Conservation (phyloP, 2,329 filamentous ascomycete species). For the Xylaria sp. region DNA sequence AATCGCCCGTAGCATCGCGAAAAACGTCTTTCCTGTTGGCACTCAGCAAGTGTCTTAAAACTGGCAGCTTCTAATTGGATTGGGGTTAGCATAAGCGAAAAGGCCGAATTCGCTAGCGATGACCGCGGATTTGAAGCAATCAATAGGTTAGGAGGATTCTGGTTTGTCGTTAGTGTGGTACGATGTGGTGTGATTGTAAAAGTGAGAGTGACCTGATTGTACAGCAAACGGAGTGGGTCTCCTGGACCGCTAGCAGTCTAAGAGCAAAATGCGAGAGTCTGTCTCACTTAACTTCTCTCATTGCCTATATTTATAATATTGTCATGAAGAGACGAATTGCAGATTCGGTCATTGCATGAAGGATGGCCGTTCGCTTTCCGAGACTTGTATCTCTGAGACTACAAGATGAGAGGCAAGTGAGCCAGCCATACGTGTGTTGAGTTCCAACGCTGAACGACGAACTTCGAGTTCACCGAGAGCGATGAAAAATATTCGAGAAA, state of each 20-base stretch:
- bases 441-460: background rate
- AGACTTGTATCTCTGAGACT: background rate
- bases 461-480: background rate
- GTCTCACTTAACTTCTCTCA: background rate
- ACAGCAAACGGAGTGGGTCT: conserved; percentile 27
- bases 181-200: conserved; percentile 36
- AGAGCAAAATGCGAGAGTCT: background rate
- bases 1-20: conserved; percentile 23
- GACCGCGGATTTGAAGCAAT: background rate
- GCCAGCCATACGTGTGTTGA: background rate
- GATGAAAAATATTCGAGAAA: background rate
- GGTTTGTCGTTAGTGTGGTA: conserved; percentile 38
- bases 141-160: conserved; percentile 28
- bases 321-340: conserved; percentile 2
- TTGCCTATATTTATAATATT: background rate
- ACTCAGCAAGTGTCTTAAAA: background rate
- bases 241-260: background rate
- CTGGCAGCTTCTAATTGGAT: conserved; percentile 1
- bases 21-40: conserved; percentile 14
- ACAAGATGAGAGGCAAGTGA: background rate
- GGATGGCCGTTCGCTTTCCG: conserved; percentile 18
- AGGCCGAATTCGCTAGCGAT: background rate
- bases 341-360: background rate
- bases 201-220: conserved; percentile 41
- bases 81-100: conserved; percentile 3